Evolutionary conservation across 2,329 filamentous ascomycete genomes (phyloP).

Genomic region (Karstenula rhodostoma): DNA sequence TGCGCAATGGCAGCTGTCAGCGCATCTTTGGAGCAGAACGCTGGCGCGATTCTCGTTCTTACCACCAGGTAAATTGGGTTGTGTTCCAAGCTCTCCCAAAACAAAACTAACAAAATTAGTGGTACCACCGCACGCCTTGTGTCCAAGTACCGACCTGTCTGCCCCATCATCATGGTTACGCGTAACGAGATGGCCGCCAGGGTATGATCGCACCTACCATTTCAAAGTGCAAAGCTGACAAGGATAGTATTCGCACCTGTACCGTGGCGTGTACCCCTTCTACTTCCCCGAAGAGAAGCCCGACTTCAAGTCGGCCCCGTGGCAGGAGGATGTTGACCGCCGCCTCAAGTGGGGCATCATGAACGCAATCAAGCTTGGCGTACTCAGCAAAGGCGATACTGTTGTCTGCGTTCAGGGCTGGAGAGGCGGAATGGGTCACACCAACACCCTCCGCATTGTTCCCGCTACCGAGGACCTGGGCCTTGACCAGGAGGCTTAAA

Average conservation of each 20-base stretch:
- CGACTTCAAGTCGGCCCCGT: constrained; percentile 90
- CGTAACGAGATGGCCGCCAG: constrained; percentile 83
- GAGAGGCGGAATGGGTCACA: constrained; percentile 91
- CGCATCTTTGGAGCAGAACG: constrained; percentile 93
- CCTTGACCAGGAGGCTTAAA: constrained; percentile 56
- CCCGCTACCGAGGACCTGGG: constrained; percentile 60
- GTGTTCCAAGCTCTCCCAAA: neutral
- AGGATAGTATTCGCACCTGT: constrained; percentile 81
- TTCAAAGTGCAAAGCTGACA: constrained; percentile 23
- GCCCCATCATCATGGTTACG: constrained; percentile 99
- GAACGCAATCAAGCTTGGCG: constrained; percentile 82
- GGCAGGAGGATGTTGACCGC: constrained; percentile 98
- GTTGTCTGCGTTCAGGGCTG: constrained; percentile 89
- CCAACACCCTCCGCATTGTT: constrained; percentile 74
- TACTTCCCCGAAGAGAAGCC: constrained; percentile 92
- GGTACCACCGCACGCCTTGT: constrained; percentile 93
- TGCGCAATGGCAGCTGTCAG: constrained; percentile 97
- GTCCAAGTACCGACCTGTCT: constrained; percentile 98
- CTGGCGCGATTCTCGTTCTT: constrained; percentile 92
- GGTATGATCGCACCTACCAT: constrained; percentile 45
- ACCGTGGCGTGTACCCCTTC: constrained; percentile 98
- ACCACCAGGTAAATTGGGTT: constrained; percentile 74
- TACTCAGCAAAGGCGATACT: constrained; percentile 75
- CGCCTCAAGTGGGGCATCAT: constrained; percentile 97
- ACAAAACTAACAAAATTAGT: constrained; percentile 54